These are phyloP conservation scores for Entomophthora muscae DNA, from an alignment of 371 early-diverging fungal species.

Conservation along the genomic window DNA sequence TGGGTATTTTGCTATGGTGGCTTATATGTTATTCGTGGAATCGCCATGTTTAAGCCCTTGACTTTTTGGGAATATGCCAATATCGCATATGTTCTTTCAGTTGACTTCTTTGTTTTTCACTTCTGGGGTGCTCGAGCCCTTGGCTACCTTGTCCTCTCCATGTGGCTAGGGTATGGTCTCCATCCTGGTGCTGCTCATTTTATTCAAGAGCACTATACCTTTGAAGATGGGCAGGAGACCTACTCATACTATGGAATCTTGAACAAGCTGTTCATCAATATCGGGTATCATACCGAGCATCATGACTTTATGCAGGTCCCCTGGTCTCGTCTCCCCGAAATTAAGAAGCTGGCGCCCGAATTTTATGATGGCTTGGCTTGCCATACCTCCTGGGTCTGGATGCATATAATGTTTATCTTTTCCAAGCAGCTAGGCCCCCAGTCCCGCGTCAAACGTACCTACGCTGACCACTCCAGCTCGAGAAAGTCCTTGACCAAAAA, in stretches of 20 bases:
- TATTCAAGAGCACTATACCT: conserved; percentile 94
- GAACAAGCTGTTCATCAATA: conserved; percentile 68
- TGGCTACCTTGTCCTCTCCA: conserved; percentile 52
- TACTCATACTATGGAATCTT: conserved; percentile 92
- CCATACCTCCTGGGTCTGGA: conserved; percentile 70
- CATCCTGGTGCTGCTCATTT: conserved; percentile 96
- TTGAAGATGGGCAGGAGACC: conserved; percentile 88
- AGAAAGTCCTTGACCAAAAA: neutral
- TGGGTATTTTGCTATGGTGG: conserved; percentile 77
- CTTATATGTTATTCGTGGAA: conserved; percentile 80
- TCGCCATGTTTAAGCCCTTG: conserved; percentile 54
- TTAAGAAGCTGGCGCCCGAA: conserved; percentile 69
- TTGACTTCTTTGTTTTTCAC: conserved; percentile 33
- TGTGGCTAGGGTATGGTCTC: conserved; percentile 77
- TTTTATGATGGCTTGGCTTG: conserved; percentile 73
- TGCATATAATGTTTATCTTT: conserved; percentile 9
- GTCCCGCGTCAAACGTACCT: neutral
- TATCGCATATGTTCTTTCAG: conserved; percentile 35
- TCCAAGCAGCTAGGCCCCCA: neutral
- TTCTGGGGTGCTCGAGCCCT: conserved; percentile 50
- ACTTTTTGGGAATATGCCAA: conserved; percentile 72
- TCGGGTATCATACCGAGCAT: conserved; percentile 95
- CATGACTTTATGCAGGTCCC: conserved; percentile 79
- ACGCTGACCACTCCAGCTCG: neutral
- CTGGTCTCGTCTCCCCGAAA: conserved; percentile 72